Conservation (phyloP, 1,284 basidiomycete species). For the Austroboletus novae-zelandiae region DNA sequence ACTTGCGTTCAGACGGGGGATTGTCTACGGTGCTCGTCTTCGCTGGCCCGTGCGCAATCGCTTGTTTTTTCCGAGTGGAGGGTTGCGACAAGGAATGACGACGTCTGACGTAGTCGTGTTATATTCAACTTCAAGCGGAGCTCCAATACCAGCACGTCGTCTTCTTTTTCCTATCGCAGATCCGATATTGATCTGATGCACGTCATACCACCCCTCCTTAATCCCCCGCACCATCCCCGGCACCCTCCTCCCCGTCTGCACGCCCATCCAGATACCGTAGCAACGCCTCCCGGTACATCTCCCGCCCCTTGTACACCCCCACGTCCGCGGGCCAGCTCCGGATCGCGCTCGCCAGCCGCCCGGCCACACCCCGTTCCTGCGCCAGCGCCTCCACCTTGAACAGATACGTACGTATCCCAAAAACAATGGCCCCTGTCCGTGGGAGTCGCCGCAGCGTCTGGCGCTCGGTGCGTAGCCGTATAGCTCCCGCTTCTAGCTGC, state of each 20-base stretch:
- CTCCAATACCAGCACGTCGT: constrained; percentile 21
- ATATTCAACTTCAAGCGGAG: constrained; percentile 39
- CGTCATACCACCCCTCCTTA: constrained; percentile 31
- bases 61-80: constrained; percentile 25
- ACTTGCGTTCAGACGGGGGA: constrained; percentile 21
- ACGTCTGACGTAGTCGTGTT: constrained; percentile 41
- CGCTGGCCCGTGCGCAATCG: constrained; percentile 33
- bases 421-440: constrained; percentile 67
- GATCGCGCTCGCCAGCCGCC: constrained; percentile 64
- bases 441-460: constrained; percentile 72
- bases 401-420: constrained; percentile 74
- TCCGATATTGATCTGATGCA: constrained; percentile 36
- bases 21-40: constrained; percentile 12
- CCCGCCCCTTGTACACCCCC: constrained; percentile 58
- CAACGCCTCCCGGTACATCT: constrained; percentile 44
- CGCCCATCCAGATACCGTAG: constrained; percentile 46
- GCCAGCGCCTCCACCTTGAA: constrained; percentile 58
- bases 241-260: constrained; percentile 33
- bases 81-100: constrained; percentile 35
- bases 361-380: constrained; percentile 62
- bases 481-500: constrained; percentile 44
- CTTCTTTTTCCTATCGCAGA: constrained; percentile 33
- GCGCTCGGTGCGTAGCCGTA: constrained; percentile 66
- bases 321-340: constrained; percentile 68
- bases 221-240: constrained; percentile 19